These are phyloP conservation scores for Phytophthora kernoviae DNA, from an alignment of 352 stramenopile genomes.

Conservation along the genomic window DNA sequence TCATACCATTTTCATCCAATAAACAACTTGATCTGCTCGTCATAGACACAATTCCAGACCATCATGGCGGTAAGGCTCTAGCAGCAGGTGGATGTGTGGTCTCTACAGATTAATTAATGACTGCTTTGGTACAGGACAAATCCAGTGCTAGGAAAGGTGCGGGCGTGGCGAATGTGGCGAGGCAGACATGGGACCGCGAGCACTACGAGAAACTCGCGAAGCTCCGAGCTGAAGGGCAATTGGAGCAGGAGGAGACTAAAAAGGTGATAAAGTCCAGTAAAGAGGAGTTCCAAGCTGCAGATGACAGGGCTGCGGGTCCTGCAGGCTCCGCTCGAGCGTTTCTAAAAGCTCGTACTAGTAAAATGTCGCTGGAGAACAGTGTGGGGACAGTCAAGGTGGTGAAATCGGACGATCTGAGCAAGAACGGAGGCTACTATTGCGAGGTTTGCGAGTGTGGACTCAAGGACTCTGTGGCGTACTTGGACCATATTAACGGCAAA, in stretches of 20 bases:
- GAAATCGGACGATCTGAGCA: constrained; percentile 81
- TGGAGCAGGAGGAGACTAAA: constrained; percentile 59
- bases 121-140: constrained; percentile 39
- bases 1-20: not conserved
- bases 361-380: constrained; percentile 83
- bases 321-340: constrained; percentile 74
- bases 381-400: constrained; percentile 89
- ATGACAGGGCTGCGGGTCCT: constrained; percentile 66
- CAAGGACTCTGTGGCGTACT: constrained; percentile 93
- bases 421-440: constrained; percentile 90
- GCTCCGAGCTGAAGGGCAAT: constrained; percentile 70
- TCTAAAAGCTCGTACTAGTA: constrained; percentile 72
- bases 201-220: constrained; percentile 82
- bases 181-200: constrained; percentile 82
- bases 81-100: not conserved
- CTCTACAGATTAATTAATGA: not conserved
- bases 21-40: too few species aligned
- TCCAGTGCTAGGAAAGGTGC: constrained; percentile 36
- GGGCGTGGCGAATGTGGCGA: constrained; percentile 81
- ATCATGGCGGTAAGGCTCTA: constrained; percentile 14
- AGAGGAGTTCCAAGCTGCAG: constrained; percentile 78
- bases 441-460: constrained; percentile 92
- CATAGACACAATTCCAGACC: constrained; percentile 9
- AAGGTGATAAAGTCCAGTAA: constrained; percentile 76
- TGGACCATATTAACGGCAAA: constrained; percentile 96